Percentiles rank a stretch among this genome's conserved stretches.
These are phyloP conservation scores for Trifolium pratense DNA, from an alignment of 306 rosid species.

Conservation along the genomic window DNA sequence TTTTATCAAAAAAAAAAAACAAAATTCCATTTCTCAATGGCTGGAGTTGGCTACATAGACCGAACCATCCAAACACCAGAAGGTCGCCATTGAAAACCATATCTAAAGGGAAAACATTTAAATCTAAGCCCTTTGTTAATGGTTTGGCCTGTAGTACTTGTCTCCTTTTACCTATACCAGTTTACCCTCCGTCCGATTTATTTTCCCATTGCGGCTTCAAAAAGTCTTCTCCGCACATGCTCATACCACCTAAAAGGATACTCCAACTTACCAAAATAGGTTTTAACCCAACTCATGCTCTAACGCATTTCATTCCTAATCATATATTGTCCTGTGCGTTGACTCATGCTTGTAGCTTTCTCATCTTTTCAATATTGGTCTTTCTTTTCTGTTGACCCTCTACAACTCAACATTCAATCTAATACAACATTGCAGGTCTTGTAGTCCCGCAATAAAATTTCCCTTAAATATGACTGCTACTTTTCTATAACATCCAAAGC, in stretches of 20 bases:
- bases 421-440: not conserved
- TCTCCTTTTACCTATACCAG: not conserved
- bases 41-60: not conserved
- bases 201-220: not conserved
- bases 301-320: not conserved
- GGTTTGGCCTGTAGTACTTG: not conserved
- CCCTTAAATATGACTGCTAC: not conserved
- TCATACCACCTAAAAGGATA: not conserved
- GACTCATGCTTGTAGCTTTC: not conserved
- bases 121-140: not conserved
- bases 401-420: not conserved
- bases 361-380: not conserved
- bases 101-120: not conserved
- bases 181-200: not conserved
- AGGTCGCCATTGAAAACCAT: not conserved
- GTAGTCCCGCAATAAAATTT: not conserved
- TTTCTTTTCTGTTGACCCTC: not conserved
- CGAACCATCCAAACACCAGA: not conserved
- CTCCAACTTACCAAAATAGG: not conserved
- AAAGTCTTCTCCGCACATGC: not conserved
- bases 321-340: not conserved
- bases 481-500: constrained; percentile 7
- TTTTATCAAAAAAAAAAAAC: too few species aligned
- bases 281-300: not conserved
- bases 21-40: not conserved